Percentiles rank a stretch among this genome's conserved stretches.
These are phyloP conservation scores for Tinospora cordifolia DNA, from an alignment of 164 flowering plant genomes.

Conservation along the genomic window DNA sequence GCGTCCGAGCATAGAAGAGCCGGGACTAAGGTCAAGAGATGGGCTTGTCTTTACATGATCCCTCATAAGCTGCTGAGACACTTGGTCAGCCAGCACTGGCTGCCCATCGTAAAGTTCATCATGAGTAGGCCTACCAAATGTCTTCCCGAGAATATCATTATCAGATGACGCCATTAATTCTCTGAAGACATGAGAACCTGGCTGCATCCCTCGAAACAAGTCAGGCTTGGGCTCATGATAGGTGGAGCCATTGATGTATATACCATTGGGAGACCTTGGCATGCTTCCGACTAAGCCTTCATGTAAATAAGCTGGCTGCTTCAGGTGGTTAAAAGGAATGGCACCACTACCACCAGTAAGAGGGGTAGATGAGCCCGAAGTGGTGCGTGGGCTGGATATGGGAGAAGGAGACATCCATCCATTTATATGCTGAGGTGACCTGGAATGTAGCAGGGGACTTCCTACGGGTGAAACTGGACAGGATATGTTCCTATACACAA, in stretches of 20 bases:
- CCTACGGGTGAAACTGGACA: conserved; percentile 90
- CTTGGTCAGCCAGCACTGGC: conserved; percentile 62
- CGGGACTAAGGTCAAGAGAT: conserved; percentile 46
- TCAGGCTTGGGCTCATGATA: conserved; percentile 50
- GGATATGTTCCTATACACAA: conserved; percentile 57
- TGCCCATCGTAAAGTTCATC: conserved; percentile 54
- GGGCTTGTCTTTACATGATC: conserved; percentile 47
- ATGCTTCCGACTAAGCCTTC: conserved; percentile 51
- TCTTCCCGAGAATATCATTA: conserved; percentile 41
- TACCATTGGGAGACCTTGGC: conserved; percentile 38
- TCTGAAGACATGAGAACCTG: conserved; percentile 47
- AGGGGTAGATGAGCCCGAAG: conserved; percentile 81
- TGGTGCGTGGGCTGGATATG: conserved; percentile 69
- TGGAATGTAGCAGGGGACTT: conserved; percentile 62
- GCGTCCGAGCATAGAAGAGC: conserved; percentile 37
- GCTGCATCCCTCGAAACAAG: conserved; percentile 48
- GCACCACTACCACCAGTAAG: conserved; percentile 70
- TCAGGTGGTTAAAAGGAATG: conserved; percentile 55
- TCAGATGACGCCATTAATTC: conserved; percentile 42
- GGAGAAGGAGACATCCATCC: conserved; percentile 82
- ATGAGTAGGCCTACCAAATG: conserved; percentile 36
- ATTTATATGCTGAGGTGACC: conserved; percentile 64
- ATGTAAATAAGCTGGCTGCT: conserved; percentile 42
- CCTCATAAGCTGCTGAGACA: conserved; percentile 61
- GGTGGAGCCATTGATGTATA: conserved; percentile 31